phyloP scores from a whole-genome alignment of 148 eudicot genomes.

The Linanthus parryae region DNA sequence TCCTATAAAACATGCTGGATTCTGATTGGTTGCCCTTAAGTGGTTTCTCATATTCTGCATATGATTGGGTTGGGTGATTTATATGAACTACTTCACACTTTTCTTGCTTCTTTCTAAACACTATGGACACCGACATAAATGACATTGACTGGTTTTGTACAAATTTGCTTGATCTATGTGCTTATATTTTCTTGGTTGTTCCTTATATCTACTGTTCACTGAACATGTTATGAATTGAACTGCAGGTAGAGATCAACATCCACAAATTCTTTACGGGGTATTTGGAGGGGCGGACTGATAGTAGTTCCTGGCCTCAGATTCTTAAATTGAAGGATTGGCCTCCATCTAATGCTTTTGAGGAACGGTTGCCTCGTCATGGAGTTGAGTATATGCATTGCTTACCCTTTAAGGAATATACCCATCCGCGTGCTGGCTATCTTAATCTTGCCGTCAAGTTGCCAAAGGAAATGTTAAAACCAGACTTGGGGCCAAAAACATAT shows the following conservation, averaged over 20 bases:
- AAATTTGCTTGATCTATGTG: background rate
- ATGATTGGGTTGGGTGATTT: too few species aligned
- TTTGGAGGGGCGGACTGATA: slow-evolving; percentile 29
- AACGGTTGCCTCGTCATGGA: slow-evolving; percentile 53
- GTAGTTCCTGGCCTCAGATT: slow-evolving; percentile 37
- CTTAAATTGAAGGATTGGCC: slow-evolving; percentile 74
- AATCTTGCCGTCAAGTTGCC: slow-evolving; percentile 61
- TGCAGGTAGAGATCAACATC: slow-evolving; percentile 42
- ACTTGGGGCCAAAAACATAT: slow-evolving; percentile 64
- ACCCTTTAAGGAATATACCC: slow-evolving; percentile 65
- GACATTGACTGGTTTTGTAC: background rate
- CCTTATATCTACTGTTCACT: background rate
- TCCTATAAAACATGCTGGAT: too few species aligned
- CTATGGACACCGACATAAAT: too few species aligned
- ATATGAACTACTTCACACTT: too few species aligned
- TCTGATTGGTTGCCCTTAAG: too few species aligned
- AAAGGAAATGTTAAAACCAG: slow-evolving; percentile 33
- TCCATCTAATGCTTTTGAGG: slow-evolving; percentile 41
- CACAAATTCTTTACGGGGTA: slow-evolving; percentile 56
- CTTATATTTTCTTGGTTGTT: background rate
- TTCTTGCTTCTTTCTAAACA: too few species aligned
- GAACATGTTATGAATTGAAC: background rate
- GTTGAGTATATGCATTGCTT: slow-evolving; percentile 49
- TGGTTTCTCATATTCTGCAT: too few species aligned
- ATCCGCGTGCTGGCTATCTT: slow-evolving; percentile 41